Base-by-base conservation (phyloP, 2,329 filamentous ascomycete genomes). In the Alternaria sp. region DNA sequence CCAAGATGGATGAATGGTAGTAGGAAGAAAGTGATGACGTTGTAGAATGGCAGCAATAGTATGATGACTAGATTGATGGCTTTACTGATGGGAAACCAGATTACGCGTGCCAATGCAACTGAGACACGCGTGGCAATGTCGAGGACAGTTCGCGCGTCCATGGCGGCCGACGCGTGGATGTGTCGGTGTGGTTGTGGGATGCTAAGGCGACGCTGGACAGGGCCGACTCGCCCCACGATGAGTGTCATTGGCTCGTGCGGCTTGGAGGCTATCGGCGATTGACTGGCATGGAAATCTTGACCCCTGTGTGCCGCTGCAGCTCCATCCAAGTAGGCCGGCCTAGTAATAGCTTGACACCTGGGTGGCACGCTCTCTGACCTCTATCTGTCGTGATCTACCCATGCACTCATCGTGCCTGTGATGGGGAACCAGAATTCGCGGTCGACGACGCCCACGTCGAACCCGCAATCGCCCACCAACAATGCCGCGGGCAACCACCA, bases 1-100 rank as follows among this genome's bases (percentile, higher is more conserved):
- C 75, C 80, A 24, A 88, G 71, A 66, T 83, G 75, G 53, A 80
- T 77, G 47, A 86, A 69, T 3, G 87, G 86, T 16, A 86, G 79
- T n/a, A 86, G 73, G 42, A 81, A 61, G 62, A 86, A 78, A 42
- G 79, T 75, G 26, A 83, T 61, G n/a, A 83, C 61, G 34, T 80
- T 77, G 66, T 84, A 79, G 47, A 88, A 75, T 3, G 85, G 84
- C 7, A 81, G 76, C 2, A 81, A 70, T 12, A 85, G 60, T 54
- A 80, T 70, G 24, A 77, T 63, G 32, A 84, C 51, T n/a, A 79
- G 67, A 51, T 72, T 66, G 54, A 79, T 63, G 55, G 82, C 52
- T 57, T 76, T 74, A 69, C 72, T 77, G 51, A 82, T 52, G 32
- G 82, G 69, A 64, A 79, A 73, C 65, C 76, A 68, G 47, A 78